These are phyloP conservation scores for Globisporangium cederbergense DNA, from an alignment of 352 stramenopile species.

Conservation along the genomic window DNA sequence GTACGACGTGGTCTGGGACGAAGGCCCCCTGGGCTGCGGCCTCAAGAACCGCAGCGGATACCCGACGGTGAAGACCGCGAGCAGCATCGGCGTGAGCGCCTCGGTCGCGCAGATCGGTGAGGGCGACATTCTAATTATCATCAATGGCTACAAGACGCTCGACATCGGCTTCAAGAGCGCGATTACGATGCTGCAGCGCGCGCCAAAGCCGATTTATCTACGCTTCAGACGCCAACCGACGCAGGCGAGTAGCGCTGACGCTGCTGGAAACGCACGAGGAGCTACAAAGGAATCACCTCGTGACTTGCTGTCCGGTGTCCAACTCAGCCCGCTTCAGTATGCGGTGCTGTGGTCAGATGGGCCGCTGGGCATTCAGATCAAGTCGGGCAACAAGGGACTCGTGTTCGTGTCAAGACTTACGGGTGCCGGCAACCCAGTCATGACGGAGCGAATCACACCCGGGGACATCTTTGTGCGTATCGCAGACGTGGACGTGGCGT, in stretches of 20 bases:
- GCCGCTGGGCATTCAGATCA: slow-evolving; percentile 81
- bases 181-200: slow-evolving; percentile 68
- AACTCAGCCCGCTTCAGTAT: slow-evolving; percentile 47
- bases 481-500: slow-evolving; percentile 63
- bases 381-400: slow-evolving; percentile 48
- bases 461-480: slow-evolving; percentile 80
- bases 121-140: slow-evolving; percentile 64
- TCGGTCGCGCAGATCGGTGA: slow-evolving; percentile 67
- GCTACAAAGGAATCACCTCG: neutral
- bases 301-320: slow-evolving; percentile 1
- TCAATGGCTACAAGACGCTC: slow-evolving; percentile 73
- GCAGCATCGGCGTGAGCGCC: slow-evolving; percentile 44
- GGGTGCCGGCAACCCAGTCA: slow-evolving; percentile 43
- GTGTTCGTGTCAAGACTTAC: slow-evolving; percentile 80
- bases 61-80: slow-evolving; percentile 68
- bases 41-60: slow-evolving; percentile 70
- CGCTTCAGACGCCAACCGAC: slow-evolving; percentile 41
- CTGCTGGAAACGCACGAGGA: neutral
- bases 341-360: slow-evolving; percentile 72
- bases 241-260: slow-evolving; percentile 15
- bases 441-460: slow-evolving; percentile 50
- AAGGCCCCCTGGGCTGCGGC: slow-evolving; percentile 67
- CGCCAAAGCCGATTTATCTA: slow-evolving; percentile 74
- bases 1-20: slow-evolving; percentile 77
- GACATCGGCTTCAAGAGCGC: slow-evolving; percentile 78